These are phyloP conservation scores for Cephalotrichum gorgonifer DNA, from an alignment of 2,329 filamentous ascomycete genomes.

Conservation along the genomic window DNA sequence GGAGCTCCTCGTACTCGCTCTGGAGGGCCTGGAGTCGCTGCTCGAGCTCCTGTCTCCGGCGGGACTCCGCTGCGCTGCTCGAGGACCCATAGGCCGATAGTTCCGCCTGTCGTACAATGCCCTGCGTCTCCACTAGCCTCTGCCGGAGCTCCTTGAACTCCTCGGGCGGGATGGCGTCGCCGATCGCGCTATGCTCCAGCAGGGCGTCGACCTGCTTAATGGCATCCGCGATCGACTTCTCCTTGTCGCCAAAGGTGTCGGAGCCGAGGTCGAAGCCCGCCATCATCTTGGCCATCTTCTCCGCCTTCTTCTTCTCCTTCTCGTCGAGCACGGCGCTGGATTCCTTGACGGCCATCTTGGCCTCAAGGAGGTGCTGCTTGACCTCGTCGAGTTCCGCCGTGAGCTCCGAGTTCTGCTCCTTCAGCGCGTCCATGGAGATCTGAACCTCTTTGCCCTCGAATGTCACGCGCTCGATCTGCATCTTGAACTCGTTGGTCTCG, in stretches of 20 bases:
- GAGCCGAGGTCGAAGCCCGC: conserved; percentile 91
- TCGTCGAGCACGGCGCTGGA: conserved; percentile 82
- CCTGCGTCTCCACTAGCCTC: conserved; percentile 79
- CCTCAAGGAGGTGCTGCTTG: conserved; percentile 90
- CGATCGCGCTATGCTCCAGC: conserved; percentile 63
- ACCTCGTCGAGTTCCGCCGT: conserved; percentile 87
- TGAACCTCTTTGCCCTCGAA: conserved; percentile 95
- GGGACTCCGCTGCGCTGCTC: conserved; percentile 52
- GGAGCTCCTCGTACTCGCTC: conserved; percentile 71
- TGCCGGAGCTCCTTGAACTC: conserved; percentile 68
- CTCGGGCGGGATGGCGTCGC: conserved; percentile 72
- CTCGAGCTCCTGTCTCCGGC: conserved; percentile 68
- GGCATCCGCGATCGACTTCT: conserved; percentile 71
- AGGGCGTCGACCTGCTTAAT: conserved; percentile 76
- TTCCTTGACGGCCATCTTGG: conserved; percentile 94
- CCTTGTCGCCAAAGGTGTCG: conserved; percentile 89
- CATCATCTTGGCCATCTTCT: conserved; percentile 99
- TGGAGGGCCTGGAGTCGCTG: conserved; percentile 64
- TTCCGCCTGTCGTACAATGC: conserved; percentile 86
- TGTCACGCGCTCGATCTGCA: conserved; percentile 90
- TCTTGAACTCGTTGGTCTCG: conserved; percentile 86
- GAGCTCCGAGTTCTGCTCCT: conserved; percentile 90
- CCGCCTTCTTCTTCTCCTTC: conserved; percentile 97
- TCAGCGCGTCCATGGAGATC: conserved; percentile 95
- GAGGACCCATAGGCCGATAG: conserved; percentile 67